Conservation (phyloP, 1,284 basidiomycete genomes). For the Papiliotrema nemorosa region DNA sequence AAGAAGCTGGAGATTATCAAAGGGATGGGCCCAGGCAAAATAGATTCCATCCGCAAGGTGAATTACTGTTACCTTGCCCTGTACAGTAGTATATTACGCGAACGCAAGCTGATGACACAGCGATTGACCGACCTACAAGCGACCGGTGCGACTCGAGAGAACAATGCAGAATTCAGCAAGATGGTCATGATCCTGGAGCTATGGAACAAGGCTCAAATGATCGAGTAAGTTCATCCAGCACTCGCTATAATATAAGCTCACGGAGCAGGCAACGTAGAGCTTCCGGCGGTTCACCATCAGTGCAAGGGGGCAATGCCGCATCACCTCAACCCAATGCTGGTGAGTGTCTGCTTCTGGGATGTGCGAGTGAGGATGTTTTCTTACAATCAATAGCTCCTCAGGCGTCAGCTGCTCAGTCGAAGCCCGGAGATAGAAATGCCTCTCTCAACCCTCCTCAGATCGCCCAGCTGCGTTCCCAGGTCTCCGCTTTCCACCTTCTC, state of each 20-base stretch:
- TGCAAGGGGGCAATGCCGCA: constrained; percentile 14
- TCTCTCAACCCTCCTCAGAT: constrained; percentile 81
- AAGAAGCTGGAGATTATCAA: background rate
- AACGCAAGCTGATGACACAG: constrained; percentile 17
- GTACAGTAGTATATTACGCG: background rate
- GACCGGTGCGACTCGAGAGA: constrained; percentile 41
- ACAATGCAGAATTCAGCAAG: constrained; percentile 34
- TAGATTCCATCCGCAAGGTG: background rate
- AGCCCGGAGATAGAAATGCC: constrained; percentile 26
- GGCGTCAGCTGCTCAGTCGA: constrained; percentile 9
- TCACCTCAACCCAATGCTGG: background rate
- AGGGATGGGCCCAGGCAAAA: background rate
- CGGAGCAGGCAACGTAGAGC: background rate
- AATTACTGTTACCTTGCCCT: background rate
- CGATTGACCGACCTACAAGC: constrained; percentile 35
- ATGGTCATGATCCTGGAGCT: constrained; percentile 33
- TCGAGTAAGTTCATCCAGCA: constrained; percentile 41
- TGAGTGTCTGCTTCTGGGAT: background rate
- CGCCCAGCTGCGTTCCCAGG: constrained; percentile 77
- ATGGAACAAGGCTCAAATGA: constrained; percentile 30
- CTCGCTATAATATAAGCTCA: background rate
- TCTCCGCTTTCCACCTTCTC: constrained; percentile 83
- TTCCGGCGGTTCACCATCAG: constrained; percentile 8
- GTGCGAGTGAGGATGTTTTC: background rate
- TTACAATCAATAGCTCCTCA: background rate